Conservation (phyloP, 2,329 filamentous ascomycete genomes). For the Claviceps sp. region DNA sequence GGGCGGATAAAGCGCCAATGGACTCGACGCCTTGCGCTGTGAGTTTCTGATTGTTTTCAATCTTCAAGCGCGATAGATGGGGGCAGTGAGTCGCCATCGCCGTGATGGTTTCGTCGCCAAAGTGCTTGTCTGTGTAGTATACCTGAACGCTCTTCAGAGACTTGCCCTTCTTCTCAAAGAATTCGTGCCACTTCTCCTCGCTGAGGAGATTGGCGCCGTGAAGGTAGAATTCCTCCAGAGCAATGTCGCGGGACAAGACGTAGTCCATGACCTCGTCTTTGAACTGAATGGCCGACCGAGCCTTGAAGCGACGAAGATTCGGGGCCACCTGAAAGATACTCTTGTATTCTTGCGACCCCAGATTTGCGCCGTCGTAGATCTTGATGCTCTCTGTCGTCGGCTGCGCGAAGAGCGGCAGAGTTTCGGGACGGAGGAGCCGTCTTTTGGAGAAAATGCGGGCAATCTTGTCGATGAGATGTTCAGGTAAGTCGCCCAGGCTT, state of each 20-base stretch:
- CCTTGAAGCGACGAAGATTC: slow-evolving; percentile 53
- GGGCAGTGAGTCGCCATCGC: slow-evolving; percentile 52
- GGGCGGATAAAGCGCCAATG: slow-evolving; percentile 46
- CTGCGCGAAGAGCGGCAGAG: slow-evolving; percentile 43
- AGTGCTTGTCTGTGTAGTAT: slow-evolving; percentile 71
- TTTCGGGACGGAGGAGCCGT: slow-evolving; percentile 39
- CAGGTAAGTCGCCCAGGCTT: slow-evolving; percentile 46
- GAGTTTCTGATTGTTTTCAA: slow-evolving; percentile 67
- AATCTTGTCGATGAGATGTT: slow-evolving; percentile 42
- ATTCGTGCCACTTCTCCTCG: slow-evolving; percentile 59
- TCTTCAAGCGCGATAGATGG: slow-evolving; percentile 60
- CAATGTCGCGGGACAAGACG: slow-evolving; percentile 56
- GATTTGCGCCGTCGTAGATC: slow-evolving; percentile 47
- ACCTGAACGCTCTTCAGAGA: slow-evolving; percentile 58
- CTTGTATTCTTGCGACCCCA: slow-evolving; percentile 64
- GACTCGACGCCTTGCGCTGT: slow-evolving; percentile 50
- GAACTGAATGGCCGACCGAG: slow-evolving; percentile 82
- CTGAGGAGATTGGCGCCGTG: slow-evolving; percentile 76
- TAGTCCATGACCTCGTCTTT: slow-evolving; percentile 77
- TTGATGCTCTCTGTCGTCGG: slow-evolving; percentile 35
- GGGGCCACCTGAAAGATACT: slow-evolving; percentile 68
- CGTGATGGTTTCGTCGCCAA: slow-evolving; percentile 56
- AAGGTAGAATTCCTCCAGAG: slow-evolving; percentile 61
- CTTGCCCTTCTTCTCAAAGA: slow-evolving; percentile 52
- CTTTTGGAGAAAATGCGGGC: slow-evolving; percentile 47